Percentiles rank a stretch among this genome's conserved stretches.
Conservation (phyloP, 352 stramenopile species). For the Pythium phragmitis region DNA sequence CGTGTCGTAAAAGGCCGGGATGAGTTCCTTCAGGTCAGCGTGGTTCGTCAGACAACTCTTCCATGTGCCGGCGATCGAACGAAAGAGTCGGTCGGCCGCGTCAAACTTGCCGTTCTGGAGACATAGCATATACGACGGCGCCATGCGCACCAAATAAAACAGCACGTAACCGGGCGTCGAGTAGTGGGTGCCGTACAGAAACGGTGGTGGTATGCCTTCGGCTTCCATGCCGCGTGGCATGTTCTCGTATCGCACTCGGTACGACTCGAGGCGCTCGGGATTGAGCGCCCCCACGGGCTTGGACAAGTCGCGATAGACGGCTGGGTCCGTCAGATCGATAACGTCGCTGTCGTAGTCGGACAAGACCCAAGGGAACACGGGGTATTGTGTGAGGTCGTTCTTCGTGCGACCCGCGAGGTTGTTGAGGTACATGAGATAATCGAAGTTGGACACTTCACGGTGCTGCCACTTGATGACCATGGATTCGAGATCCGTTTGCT, state of each 20-base stretch:
- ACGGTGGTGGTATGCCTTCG: slow-evolving; percentile 87
- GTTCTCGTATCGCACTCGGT: slow-evolving; percentile 83
- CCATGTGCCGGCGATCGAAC: slow-evolving; percentile 92
- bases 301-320: slow-evolving; percentile 92
- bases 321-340: slow-evolving; percentile 83
- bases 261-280: slow-evolving; percentile 82
- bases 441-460: slow-evolving; percentile 94
- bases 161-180: slow-evolving; percentile 95
- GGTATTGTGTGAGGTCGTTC: slow-evolving; percentile 95
- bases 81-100: slow-evolving; percentile 97
- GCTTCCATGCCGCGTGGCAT: slow-evolving; percentile 87
- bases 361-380: slow-evolving; percentile 98
- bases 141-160: slow-evolving; percentile 97
- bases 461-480: slow-evolving; percentile 86
- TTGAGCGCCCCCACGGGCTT: slow-evolving; percentile 95
- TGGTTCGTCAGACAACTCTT: slow-evolving; percentile 81
- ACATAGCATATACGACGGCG: slow-evolving; percentile 95
- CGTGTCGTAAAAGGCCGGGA: slow-evolving; percentile 97
- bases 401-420: slow-evolving; percentile 80
- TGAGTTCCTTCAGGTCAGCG: slow-evolving; percentile 98
- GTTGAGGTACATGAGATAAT: slow-evolving; percentile 90
- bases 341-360: slow-evolving; percentile 82
- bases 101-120: slow-evolving; percentile 99
- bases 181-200: slow-evolving; percentile 96
- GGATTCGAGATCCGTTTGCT: slow-evolving; percentile 62